Evolutionary conservation across 441 rosid species (phyloP).

Genomic region (Adansonia madagascariensis): DNA sequence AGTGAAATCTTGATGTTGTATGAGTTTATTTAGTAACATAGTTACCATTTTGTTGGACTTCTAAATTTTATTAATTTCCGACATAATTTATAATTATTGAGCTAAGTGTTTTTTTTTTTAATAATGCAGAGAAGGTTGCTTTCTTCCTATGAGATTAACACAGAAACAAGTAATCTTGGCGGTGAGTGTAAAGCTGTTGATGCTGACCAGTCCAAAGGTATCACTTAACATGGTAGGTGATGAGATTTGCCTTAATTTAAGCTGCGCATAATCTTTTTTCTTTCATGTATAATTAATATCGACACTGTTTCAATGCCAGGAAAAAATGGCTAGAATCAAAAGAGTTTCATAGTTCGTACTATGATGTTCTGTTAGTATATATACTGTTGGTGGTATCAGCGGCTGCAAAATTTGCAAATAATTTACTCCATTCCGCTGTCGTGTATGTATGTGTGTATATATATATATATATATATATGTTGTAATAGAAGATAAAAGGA

Average conservation of each 20-base stretch:
- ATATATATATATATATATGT: neutral
- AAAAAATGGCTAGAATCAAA: neutral
- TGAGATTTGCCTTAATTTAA: neutral
- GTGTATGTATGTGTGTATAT: too few relatives aligned
- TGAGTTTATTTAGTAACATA: neutral
- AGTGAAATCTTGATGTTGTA: neutral
- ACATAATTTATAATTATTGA: too few relatives aligned
- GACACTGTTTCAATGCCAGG: neutral
- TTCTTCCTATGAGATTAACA: constrained; percentile 61
- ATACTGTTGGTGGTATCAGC: neutral
- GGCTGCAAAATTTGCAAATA: constrained; percentile 1
- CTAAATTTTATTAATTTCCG: too few relatives aligned
- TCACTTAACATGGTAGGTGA: constrained; percentile 38
- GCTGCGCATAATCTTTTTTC: neutral
- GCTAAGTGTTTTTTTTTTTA: neutral
- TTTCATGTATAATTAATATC: neutral
- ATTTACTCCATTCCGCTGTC: neutral
- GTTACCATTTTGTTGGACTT: neutral
- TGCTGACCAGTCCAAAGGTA: constrained; percentile 38
- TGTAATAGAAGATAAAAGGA: neutral
- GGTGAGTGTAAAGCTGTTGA: neutral
- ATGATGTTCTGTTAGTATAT: neutral
- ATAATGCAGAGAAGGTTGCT: constrained; percentile 76
- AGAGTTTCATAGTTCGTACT: neutral
- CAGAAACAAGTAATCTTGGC: constrained; percentile 26